Percentiles rank a stretch among this genome's conserved stretches.
Conservation (phyloP, 768 basidiomycete genomes). For the Mycena haematopus region DNA sequence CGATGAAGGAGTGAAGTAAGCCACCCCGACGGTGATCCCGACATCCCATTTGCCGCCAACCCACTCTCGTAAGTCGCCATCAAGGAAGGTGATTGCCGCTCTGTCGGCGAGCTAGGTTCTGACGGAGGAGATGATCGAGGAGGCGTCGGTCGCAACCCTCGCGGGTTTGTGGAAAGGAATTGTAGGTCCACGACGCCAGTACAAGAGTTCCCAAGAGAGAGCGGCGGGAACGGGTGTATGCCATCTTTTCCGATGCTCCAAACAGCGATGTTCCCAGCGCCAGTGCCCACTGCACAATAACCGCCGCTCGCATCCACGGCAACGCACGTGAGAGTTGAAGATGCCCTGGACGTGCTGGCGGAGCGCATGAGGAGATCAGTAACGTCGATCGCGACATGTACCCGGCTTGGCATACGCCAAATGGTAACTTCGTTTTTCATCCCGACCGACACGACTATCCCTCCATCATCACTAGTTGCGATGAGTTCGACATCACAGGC, state of each 20-base stretch:
- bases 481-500: constrained; percentile 84
- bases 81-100: constrained; percentile 36
- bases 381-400: constrained; percentile 56
- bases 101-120: constrained; percentile 41
- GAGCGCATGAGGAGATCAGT: constrained; percentile 56
- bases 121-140: constrained; percentile 39
- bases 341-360: constrained; percentile 54
- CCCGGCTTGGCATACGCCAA: constrained; percentile 59
- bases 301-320: constrained; percentile 66
- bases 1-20: constrained; percentile 52
- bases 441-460: constrained; percentile 71
- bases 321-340: constrained; percentile 62
- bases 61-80: constrained; percentile 68
- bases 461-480: constrained; percentile 72
- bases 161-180: constrained; percentile 44
- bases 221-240: constrained; percentile 45
- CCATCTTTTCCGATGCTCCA: constrained; percentile 59
- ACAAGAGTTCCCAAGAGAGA: constrained; percentile 49
- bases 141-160: constrained; percentile 23
- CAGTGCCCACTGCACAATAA: constrained; percentile 76
- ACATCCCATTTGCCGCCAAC: constrained; percentile 61
- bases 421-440: constrained; percentile 79
- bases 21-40: constrained; percentile 37
- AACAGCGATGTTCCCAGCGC: constrained; percentile 65
- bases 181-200: constrained; percentile 60